Evolutionary conservation across 441 rosid species (phyloP).

Genomic region (Bruguiera hainesii): DNA sequence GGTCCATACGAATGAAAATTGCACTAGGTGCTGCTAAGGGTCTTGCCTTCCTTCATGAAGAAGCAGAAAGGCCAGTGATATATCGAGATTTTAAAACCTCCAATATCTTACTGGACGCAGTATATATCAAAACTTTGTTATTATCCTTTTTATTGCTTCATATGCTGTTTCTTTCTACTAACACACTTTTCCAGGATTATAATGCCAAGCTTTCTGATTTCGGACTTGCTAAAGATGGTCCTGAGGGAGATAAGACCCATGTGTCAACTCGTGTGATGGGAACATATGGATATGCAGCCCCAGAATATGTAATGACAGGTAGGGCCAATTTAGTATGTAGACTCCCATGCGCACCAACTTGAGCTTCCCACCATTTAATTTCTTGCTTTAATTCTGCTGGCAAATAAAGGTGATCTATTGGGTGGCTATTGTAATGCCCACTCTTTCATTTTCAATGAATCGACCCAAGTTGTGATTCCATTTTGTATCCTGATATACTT

Average conservation of each 20-base stretch:
- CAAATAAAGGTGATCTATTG: too few relatives aligned
- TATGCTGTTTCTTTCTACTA: conserved; percentile 20
- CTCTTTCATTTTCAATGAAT: too few relatives aligned
- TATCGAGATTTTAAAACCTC: conserved; percentile 96
- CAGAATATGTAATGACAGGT: conserved; percentile 96
- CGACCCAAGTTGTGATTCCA: too few relatives aligned
- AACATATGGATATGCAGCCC: conserved; percentile 92
- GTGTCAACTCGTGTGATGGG: conserved; percentile 97
- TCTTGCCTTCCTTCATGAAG: conserved; percentile 90
- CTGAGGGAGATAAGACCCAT: conserved; percentile 92
- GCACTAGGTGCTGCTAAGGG: conserved; percentile 94
- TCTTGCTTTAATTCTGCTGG: too few relatives aligned
- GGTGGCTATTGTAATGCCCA: too few relatives aligned
- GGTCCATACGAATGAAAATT: conserved; percentile 90
- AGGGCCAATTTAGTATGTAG: conserved; percentile 12
- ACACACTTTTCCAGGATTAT: conserved; percentile 56
- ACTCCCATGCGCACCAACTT: too few relatives aligned
- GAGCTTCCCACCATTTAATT: too few relatives aligned
- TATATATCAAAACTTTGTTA: conserved; percentile 26
- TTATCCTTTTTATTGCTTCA: neutral
- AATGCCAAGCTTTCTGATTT: conserved; percentile 92
- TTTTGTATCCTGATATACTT: too few relatives aligned
- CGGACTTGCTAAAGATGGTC: conserved; percentile 95
- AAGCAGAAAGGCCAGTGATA: conserved; percentile 86
- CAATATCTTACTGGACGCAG: conserved; percentile 84